Evolutionary conservation across 2,329 filamentous ascomycete genomes (phyloP).

Genomic region (Colletotrichum karsti): DNA sequence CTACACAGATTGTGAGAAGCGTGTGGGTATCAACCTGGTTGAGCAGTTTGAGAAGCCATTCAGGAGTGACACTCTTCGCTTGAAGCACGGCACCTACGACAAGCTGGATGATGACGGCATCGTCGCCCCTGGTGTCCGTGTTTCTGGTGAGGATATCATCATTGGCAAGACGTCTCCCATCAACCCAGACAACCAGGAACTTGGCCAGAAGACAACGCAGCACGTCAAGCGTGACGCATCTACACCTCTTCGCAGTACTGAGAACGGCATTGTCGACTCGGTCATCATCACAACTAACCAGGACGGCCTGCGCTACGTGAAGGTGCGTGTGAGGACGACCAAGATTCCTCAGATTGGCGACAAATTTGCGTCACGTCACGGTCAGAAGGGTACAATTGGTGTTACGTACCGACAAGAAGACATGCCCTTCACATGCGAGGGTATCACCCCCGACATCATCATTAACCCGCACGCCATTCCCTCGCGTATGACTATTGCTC

Average conservation of each 20-base stretch:
- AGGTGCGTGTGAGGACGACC: conserved; percentile 95
- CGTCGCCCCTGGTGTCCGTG: conserved; percentile 90
- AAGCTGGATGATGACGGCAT: conserved; percentile 98
- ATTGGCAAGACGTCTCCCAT: conserved; percentile 98
- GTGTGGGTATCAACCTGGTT: conserved; percentile 90
- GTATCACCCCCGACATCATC: conserved; percentile 92
- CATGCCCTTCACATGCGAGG: conserved; percentile 96
- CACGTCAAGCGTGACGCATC: conserved; percentile 97
- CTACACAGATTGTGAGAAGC: conserved; percentile 97
- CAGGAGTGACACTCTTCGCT: conserved; percentile 84
- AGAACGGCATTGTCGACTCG: conserved; percentile 95
- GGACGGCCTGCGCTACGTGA: conserved; percentile 94
- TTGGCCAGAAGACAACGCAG: conserved; percentile 88
- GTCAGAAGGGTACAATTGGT: conserved; percentile 99
- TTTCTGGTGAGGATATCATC: conserved; percentile 98
- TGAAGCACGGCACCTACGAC: conserved; percentile 96
- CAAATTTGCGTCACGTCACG: conserved; percentile 99
- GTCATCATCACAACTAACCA: conserved; percentile 94
- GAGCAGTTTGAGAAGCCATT: conserved; percentile 97
- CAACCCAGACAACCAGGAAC: conserved; percentile 89
- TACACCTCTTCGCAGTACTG: conserved; percentile 91
- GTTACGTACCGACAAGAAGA: conserved; percentile 98
- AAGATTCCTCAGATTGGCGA: conserved; percentile 99
- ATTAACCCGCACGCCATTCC: conserved; percentile 99
- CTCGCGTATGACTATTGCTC: conserved; percentile 99